Evolutionary conservation across 2,329 filamentous ascomycete species (phyloP).

Genomic region (Venturia oleaginea): DNA sequence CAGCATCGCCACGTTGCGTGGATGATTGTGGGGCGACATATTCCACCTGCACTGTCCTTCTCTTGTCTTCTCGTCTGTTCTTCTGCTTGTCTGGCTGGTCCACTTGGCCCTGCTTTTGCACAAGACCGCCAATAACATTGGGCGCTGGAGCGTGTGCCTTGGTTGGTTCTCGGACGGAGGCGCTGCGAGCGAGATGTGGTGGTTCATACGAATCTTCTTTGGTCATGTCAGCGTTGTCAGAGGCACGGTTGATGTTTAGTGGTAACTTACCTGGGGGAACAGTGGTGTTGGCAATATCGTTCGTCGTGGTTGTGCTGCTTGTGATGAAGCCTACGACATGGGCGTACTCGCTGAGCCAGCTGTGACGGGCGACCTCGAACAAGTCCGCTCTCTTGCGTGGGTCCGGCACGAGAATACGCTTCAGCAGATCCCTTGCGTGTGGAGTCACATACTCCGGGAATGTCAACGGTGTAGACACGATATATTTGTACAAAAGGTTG

Average conservation of each 20-base stretch:
- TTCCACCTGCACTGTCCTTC: slow-evolving; percentile 92
- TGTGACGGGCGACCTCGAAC: slow-evolving; percentile 95
- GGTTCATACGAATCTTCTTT: slow-evolving; percentile 47
- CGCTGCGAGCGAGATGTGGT: slow-evolving; percentile 66
- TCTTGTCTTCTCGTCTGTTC: slow-evolving; percentile 76
- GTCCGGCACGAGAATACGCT: slow-evolving; percentile 90
- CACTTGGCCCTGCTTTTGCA: slow-evolving; percentile 64
- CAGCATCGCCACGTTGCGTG: slow-evolving; percentile 61
- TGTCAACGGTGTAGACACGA: slow-evolving; percentile 90
- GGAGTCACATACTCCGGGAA: slow-evolving; percentile 99
- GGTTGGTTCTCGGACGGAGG: slow-evolving; percentile 75
- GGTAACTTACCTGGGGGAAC: slow-evolving; percentile 47
- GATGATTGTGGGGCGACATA: slow-evolving; percentile 88
- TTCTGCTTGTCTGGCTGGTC: slow-evolving; percentile 56
- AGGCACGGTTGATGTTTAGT: background rate
- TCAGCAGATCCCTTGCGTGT: slow-evolving; percentile 83
- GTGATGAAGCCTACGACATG: slow-evolving; percentile 95
- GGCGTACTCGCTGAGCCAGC: slow-evolving; percentile 96
- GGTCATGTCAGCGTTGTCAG: background rate
- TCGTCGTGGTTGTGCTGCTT: slow-evolving; percentile 80
- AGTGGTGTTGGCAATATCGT: slow-evolving; percentile 75
- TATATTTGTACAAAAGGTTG: slow-evolving; percentile 98
- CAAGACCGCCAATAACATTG: slow-evolving; percentile 47
- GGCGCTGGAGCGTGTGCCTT: slow-evolving; percentile 49
- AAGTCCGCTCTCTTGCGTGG: slow-evolving; percentile 89